Evolutionary conservation across 2,329 filamentous ascomycete species (phyloP).

Genomic region (Fusarium liriodendri): DNA sequence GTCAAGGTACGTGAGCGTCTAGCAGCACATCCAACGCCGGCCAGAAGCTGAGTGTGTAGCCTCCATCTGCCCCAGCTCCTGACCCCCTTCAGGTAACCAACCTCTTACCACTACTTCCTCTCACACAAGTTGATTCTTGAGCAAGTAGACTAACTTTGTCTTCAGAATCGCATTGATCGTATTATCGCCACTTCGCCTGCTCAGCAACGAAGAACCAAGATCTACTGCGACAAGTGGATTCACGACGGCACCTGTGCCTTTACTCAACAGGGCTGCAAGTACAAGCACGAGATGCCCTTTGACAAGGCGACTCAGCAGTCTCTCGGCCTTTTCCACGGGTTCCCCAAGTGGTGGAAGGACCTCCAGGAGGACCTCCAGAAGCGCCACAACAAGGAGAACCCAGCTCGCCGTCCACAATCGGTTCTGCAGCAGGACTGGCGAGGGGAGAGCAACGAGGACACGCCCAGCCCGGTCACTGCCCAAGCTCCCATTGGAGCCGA

Average conservation of each 20-base stretch:
- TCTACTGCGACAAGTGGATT: slow-evolving; percentile 92
- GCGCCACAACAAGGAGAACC: slow-evolving; percentile 14
- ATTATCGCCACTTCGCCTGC: slow-evolving; percentile 50
- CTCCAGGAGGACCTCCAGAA: slow-evolving; percentile 58
- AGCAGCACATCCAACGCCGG: slow-evolving; percentile 2
- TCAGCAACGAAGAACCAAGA: slow-evolving; percentile 66
- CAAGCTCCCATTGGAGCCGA: slow-evolving; percentile 34
- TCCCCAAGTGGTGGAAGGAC: slow-evolving; percentile 71
- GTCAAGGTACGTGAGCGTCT: slow-evolving; percentile 52
- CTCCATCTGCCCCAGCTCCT: slow-evolving; percentile 37
- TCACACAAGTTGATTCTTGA: neutral
- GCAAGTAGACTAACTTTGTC: slow-evolving; percentile 2
- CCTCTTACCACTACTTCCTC: neutral
- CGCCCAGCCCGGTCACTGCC: neutral
- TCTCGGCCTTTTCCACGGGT: slow-evolving; percentile 76
- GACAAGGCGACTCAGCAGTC: slow-evolving; percentile 73
- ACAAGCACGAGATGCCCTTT: slow-evolving; percentile 89
- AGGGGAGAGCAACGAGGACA: slow-evolving; percentile 17
- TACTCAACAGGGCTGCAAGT: slow-evolving; percentile 86
- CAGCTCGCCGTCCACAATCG: neutral
- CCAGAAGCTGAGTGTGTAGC: slow-evolving; percentile 45
- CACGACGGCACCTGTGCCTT: slow-evolving; percentile 87
- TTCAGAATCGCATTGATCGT: slow-evolving; percentile 49
- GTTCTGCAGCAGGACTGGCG: slow-evolving; percentile 24
- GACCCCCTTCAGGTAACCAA: slow-evolving; percentile 50